Percentiles rank a stretch among this genome's conserved stretches.
phyloP scores from a whole-genome alignment of 2,329 filamentous ascomycete species.

The Colletotrichum incanum region DNA sequence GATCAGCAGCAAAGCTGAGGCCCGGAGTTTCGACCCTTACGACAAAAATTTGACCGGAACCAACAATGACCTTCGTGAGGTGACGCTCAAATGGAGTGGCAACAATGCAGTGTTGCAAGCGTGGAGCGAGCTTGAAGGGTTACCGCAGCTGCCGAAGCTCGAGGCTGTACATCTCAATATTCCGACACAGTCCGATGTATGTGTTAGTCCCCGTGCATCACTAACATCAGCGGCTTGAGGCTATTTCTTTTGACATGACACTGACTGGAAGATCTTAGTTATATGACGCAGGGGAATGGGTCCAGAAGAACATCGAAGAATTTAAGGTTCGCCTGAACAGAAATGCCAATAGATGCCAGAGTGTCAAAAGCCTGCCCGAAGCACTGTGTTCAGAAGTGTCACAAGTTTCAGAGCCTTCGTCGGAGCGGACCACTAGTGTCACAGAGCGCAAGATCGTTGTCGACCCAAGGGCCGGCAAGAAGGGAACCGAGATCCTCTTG shows the following conservation, averaged over 20 bases:
- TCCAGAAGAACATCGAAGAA: background rate
- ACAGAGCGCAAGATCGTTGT: background rate
- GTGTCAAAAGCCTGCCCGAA: background rate
- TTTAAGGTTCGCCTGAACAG: background rate
- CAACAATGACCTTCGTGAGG: slow-evolving; percentile 40
- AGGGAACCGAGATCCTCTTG: background rate
- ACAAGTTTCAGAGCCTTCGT: background rate
- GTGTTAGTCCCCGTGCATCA: background rate
- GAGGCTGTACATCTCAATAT: slow-evolving; percentile 47
- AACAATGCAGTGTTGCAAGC: slow-evolving; percentile 52
- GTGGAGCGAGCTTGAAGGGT: slow-evolving; percentile 50
- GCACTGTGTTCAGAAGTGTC: background rate
- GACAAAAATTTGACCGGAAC: too few relatives aligned
- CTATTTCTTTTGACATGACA: background rate
- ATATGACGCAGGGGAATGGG: background rate
- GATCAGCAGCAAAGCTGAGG: slow-evolving; percentile 26
- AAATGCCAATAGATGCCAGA: background rate
- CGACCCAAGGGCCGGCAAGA: background rate
- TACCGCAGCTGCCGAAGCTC: slow-evolving; percentile 46
- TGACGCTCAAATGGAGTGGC: slow-evolving; percentile 52
- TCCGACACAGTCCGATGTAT: background rate
- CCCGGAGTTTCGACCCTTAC: too few relatives aligned
- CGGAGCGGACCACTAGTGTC: background rate
- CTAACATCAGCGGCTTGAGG: too few relatives aligned
- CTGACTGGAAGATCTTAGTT: background rate